Conservation (phyloP, 192 early-diverging fungal species). For the Lobosporangium transversale region DNA sequence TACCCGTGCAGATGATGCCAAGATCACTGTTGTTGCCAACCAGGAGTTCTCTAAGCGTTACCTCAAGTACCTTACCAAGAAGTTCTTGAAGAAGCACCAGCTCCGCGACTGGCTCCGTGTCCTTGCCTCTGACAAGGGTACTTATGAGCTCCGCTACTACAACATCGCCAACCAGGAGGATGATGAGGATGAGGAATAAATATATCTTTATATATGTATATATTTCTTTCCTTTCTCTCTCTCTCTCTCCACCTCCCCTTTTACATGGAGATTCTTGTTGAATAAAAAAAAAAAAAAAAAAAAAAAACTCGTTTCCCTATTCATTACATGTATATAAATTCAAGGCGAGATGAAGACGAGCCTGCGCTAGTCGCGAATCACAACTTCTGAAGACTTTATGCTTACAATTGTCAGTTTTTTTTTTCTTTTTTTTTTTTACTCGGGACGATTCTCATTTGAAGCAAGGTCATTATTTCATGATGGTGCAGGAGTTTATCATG, state of each 20-base stretch:
- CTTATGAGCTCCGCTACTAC: constrained; percentile 98
- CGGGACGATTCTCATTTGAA: too few relatives aligned
- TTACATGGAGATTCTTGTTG: constrained; percentile 19
- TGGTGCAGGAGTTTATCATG: too few relatives aligned
- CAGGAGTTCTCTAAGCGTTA: constrained; percentile 96
- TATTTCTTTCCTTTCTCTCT: neutral
- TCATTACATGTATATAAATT: constrained; percentile 3
- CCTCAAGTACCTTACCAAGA: constrained; percentile 99
- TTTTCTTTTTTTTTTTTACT: neutral
- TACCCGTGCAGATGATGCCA: constrained; percentile 72
- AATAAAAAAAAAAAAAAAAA: constrained; percentile 35
- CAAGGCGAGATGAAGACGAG: constrained; percentile 57
- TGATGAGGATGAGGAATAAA: constrained; percentile 79
- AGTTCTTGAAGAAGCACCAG: constrained; percentile 99
- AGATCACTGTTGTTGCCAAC: constrained; percentile 83
- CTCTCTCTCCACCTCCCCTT: too few relatives aligned
- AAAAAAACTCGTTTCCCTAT: constrained; percentile 24
- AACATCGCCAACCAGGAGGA: constrained; percentile 83
- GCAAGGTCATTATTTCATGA: too few relatives aligned
- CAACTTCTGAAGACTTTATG: constrained; percentile 53
- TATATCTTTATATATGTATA: neutral
- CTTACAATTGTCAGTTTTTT: too few relatives aligned
- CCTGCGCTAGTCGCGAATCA: constrained; percentile 54
- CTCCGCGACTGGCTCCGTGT: constrained; percentile 99
- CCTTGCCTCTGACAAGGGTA: constrained; percentile 84